A percentile compares a stretch with the other conserved stretches of the same genome.
Evolutionary conservation across 345 rosid species (phyloP).

Genomic region (Hypericum perforatum): DNA sequence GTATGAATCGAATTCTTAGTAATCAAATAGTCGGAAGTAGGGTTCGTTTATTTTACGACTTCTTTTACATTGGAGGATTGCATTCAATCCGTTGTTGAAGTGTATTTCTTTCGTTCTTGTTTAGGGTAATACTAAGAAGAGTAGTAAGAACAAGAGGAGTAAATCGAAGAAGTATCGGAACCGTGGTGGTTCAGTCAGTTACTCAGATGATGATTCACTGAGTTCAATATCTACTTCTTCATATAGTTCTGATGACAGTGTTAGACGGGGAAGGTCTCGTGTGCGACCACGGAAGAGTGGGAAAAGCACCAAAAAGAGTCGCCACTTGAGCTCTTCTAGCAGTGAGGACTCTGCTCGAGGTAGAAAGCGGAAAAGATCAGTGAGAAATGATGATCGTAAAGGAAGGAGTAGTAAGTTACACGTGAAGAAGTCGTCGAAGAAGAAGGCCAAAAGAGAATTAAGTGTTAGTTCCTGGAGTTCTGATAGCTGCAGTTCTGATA

Average conservation of each 20-base stretch:
- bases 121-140: constrained; percentile 50
- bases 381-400: constrained; percentile 22
- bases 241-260: constrained; percentile 43
- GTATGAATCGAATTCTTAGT: background rate
- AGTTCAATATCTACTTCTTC: constrained; percentile 34
- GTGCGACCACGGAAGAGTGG: constrained; percentile 27
- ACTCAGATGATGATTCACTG: constrained; percentile 32
- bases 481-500: constrained; percentile 25
- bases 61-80: too few relatives aligned
- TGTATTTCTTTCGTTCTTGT: constrained; percentile 12
- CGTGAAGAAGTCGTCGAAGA: constrained; percentile 18
- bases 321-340: constrained; percentile 34
- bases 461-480: constrained; percentile 29
- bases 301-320: constrained; percentile 45
- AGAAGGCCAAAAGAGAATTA: constrained; percentile 32
- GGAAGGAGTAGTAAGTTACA: constrained; percentile 21
- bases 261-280: constrained; percentile 35
- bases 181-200: constrained; percentile 28
- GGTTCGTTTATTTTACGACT: too few relatives aligned
- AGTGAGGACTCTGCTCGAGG: constrained; percentile 22
- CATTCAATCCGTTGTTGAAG: background rate
- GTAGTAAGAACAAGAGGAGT: constrained; percentile 30
- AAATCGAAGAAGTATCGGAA: constrained; percentile 46
- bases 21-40: background rate
- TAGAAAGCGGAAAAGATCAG: constrained; percentile 36